phyloP scores from a whole-genome alignment of 371 early-diverging fungal species.

The Zopfochytrium polystomum region DNA sequence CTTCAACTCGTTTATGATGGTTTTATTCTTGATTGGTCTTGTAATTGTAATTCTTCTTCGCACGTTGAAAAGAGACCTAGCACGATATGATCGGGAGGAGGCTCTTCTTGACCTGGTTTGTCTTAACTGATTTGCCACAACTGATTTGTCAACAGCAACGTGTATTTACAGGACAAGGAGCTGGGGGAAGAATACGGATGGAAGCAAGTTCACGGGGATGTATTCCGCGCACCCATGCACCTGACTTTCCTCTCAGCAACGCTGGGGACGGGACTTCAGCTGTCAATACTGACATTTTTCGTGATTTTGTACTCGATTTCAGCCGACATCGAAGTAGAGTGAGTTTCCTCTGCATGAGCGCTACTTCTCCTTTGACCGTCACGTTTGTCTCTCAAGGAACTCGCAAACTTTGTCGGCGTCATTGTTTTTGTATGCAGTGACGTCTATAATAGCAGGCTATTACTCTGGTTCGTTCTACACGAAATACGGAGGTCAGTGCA shows the following conservation, averaged over 20 bases:
- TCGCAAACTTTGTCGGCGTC: slow-evolving; percentile 75
- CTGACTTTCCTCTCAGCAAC: slow-evolving; percentile 66
- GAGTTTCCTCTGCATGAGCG: slow-evolving; percentile 1
- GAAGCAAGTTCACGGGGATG: slow-evolving; percentile 87
- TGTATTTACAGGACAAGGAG: slow-evolving; percentile 62
- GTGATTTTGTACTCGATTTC: slow-evolving; percentile 69
- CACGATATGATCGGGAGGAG: slow-evolving; percentile 76
- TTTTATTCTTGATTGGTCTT: slow-evolving; percentile 71
- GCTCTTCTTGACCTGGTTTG: slow-evolving; percentile 69
- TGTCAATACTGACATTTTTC: slow-evolving; percentile 59
- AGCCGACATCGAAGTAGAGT: slow-evolving; percentile 71
- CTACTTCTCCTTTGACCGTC: background rate
- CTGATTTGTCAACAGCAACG: slow-evolving; percentile 1
- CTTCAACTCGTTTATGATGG: slow-evolving; percentile 81
- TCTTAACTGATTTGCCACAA: slow-evolving; percentile 4
- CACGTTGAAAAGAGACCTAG: slow-evolving; percentile 73
- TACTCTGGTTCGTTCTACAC: slow-evolving; percentile 66
- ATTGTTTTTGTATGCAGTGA: slow-evolving; percentile 77
- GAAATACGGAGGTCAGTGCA: slow-evolving; percentile 59
- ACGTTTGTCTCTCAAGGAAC: slow-evolving; percentile 35
- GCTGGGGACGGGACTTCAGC: slow-evolving; percentile 72
- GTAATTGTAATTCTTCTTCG: slow-evolving; percentile 70
- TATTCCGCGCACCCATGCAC: slow-evolving; percentile 74
- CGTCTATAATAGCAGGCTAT: slow-evolving; percentile 69
- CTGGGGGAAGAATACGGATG: slow-evolving; percentile 86